These are phyloP conservation scores for Saccharomyces hybrid DNA, from an alignment of 1,139 yeast genomes.

Conservation along the genomic window DNA sequence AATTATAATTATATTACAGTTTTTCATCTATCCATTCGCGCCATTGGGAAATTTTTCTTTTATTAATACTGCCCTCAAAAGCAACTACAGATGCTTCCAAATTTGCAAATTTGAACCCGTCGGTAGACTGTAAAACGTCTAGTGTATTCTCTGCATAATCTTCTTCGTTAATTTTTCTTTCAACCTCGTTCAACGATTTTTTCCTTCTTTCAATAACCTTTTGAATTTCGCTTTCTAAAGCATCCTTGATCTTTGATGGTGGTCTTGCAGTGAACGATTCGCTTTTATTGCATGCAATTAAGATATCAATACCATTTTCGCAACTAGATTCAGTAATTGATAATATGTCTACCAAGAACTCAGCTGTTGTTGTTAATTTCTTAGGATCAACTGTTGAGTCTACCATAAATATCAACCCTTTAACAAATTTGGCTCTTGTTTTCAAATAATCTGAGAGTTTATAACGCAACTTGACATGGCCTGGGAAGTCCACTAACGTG, in stretches of 20 bases:
- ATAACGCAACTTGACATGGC: slow-evolving; percentile 65
- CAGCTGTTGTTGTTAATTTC: slow-evolving; percentile 43
- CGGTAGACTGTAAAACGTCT: slow-evolving; percentile 9
- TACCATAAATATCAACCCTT: slow-evolving; percentile 65
- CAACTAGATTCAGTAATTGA: slow-evolving; percentile 46
- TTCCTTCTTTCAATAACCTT: slow-evolving; percentile 28
- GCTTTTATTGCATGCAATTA: slow-evolving; percentile 73
- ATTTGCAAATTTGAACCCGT: slow-evolving; percentile 16
- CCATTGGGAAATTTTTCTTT: slow-evolving; percentile 51
- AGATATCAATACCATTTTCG: slow-evolving; percentile 57
- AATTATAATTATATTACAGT: neutral
- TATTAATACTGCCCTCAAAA: slow-evolving; percentile 60
- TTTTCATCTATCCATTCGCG: slow-evolving; percentile 69
- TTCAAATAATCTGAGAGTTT: slow-evolving; percentile 41
- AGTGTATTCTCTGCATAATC: slow-evolving; percentile 44
- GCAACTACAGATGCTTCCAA: slow-evolving; percentile 72
- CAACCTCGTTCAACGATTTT: slow-evolving; percentile 22
- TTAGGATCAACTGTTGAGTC: slow-evolving; percentile 50
- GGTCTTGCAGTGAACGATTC: slow-evolving; percentile 83
- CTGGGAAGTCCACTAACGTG: slow-evolving; percentile 70
- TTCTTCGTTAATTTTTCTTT: slow-evolving; percentile 48
- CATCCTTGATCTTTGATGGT: slow-evolving; percentile 46
- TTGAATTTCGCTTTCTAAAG: slow-evolving; percentile 60
- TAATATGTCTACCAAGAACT: slow-evolving; percentile 49
- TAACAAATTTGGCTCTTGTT: slow-evolving; percentile 36